Percentiles rank a stretch among this genome's conserved stretches.
These are phyloP conservation scores for Saxophila tyrrhenica DNA, from an alignment of 495 filamentous ascomycete species.

Conservation along the genomic window DNA sequence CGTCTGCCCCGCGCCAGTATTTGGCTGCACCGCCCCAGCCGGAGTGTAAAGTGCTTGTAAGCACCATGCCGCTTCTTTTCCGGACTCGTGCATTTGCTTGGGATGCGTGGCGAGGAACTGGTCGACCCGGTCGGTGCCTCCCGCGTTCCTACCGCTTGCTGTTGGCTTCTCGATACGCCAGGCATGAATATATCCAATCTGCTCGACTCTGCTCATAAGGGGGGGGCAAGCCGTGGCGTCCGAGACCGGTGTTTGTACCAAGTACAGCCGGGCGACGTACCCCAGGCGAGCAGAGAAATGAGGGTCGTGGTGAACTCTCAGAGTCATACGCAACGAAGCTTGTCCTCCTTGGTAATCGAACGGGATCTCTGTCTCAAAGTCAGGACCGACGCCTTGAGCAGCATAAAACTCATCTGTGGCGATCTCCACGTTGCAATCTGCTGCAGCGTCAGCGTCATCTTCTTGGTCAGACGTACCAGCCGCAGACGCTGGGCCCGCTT, in stretches of 20 bases:
- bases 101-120: background rate
- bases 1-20: background rate
- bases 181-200: background rate
- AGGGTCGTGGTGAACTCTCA: background rate
- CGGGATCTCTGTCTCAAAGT: background rate
- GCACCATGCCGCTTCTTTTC: background rate
- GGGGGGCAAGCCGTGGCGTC: background rate
- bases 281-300: background rate
- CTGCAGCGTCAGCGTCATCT: background rate
- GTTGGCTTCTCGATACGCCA: background rate
- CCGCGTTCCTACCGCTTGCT: background rate
- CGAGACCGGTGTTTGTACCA: background rate
- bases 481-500: background rate
- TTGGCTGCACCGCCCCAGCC: background rate
- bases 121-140: background rate
- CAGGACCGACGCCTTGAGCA: background rate
- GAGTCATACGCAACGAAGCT: background rate
- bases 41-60: background rate
- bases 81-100: background rate
- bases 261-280: background rate
- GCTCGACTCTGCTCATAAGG: background rate
- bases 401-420: background rate
- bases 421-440: background rate
- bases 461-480: background rate
- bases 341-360: background rate